Conservation (phyloP, 345 rosid species). For the Eutrema heterophyllum region DNA sequence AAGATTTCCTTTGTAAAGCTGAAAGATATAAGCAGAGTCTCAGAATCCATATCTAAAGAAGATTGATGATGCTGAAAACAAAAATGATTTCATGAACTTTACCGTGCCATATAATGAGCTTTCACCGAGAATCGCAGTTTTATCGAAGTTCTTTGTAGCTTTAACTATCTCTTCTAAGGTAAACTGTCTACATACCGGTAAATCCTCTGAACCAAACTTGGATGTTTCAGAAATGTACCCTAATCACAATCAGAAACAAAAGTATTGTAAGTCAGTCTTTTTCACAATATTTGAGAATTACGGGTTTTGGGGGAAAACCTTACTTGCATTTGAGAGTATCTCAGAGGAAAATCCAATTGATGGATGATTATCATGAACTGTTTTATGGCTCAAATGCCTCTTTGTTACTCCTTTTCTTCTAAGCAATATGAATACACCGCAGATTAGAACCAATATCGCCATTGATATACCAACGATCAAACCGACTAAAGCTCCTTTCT, state of each 20-base stretch:
- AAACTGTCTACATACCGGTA: slow-evolving; percentile 52
- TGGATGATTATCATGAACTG: slow-evolving; percentile 39
- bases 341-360: slow-evolving; percentile 48
- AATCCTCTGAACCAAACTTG: slow-evolving; percentile 64
- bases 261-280: background rate
- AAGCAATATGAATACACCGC: slow-evolving; percentile 32
- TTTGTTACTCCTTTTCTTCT: slow-evolving; percentile 44
- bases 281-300: background rate
- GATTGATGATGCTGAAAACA: background rate
- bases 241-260: slow-evolving; percentile 17
- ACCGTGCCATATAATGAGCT: slow-evolving; percentile 73
- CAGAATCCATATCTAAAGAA: background rate
- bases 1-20: slow-evolving; percentile 84
- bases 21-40: slow-evolving; percentile 20
- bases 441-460: slow-evolving; percentile 34
- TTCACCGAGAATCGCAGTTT: slow-evolving; percentile 59
- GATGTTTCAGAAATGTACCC: slow-evolving; percentile 77
- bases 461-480: slow-evolving; percentile 35
- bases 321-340: slow-evolving; percentile 56
- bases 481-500: slow-evolving; percentile 41
- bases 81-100: background rate
- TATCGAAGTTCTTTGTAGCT: slow-evolving; percentile 73
- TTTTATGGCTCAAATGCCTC: slow-evolving; percentile 48
- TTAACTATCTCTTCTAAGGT: slow-evolving; percentile 71
- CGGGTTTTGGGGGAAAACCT: background rate